These are phyloP conservation scores for Penicillium frequentans DNA, from an alignment of 2,329 filamentous ascomycete species.

Conservation along the genomic window DNA sequence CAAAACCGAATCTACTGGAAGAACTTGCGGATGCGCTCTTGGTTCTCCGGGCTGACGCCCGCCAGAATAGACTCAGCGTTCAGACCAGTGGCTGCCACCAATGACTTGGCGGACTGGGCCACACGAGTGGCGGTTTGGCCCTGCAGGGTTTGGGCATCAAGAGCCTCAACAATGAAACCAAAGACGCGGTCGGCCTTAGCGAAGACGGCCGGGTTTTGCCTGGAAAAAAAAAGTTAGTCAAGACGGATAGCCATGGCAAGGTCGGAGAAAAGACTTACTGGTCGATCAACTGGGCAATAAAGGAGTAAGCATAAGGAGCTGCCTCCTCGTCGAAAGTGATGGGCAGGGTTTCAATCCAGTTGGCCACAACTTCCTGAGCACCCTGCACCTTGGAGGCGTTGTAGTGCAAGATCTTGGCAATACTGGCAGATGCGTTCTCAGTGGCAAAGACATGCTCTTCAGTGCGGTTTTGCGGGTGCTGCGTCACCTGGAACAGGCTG, in stretches of 20 bases:
- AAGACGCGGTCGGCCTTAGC: constrained; percentile 79
- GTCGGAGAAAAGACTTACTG: constrained; percentile 63
- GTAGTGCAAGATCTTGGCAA: constrained; percentile 95
- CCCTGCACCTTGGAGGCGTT: constrained; percentile 76
- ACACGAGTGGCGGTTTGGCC: constrained; percentile 78
- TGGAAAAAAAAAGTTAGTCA: constrained; percentile 40
- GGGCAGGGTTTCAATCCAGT: constrained; percentile 89
- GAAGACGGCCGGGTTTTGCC: constrained; percentile 81
- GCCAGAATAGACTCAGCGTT: constrained; percentile 75
- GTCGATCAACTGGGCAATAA: constrained; percentile 86
- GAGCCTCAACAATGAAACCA: constrained; percentile 78
- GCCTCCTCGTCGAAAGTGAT: constrained; percentile 96
- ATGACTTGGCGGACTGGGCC: constrained; percentile 72
- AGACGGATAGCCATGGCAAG: not conserved
- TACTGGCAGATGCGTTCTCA: constrained; percentile 93
- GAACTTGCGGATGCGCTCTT: constrained; percentile 74
- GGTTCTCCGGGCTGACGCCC: constrained; percentile 75
- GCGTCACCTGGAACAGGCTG: constrained; percentile 79
- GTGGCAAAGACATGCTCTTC: constrained; percentile 97
- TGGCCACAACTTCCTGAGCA: constrained; percentile 70
- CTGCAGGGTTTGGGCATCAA: constrained; percentile 87
- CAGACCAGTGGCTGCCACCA: constrained; percentile 71
- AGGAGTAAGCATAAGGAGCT: constrained; percentile 91
- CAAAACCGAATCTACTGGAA: constrained; percentile 59
- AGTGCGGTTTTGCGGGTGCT: constrained; percentile 75